A percentile compares a stretch with the other conserved stretches of the same genome.
phyloP scores from a whole-genome alignment of 2,329 filamentous ascomycete species.

The Colletotrichum euphorbiae region DNA sequence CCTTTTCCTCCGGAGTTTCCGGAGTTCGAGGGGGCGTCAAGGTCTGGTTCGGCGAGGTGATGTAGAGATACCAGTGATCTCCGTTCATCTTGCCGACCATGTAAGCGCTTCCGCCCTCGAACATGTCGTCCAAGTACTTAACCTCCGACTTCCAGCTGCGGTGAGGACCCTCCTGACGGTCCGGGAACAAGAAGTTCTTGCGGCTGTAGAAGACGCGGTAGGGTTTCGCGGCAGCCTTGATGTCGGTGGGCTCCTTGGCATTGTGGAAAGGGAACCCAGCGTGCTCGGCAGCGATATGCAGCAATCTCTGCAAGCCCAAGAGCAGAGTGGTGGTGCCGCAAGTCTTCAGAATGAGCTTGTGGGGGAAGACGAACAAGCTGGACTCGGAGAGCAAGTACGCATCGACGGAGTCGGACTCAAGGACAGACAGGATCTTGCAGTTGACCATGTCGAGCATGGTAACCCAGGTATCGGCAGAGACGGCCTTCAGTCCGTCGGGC shows the following conservation, averaged over 20 bases:
- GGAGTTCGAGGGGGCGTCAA: constrained; percentile 88
- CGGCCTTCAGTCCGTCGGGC: constrained; percentile 85
- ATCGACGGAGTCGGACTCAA: constrained; percentile 93
- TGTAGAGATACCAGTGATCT: constrained; percentile 98
- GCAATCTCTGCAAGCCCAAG: constrained; percentile 86
- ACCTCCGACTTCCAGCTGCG: constrained; percentile 98
- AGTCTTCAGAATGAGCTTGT: constrained; percentile 98
- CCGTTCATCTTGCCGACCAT: constrained; percentile 99
- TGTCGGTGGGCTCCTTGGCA: constrained; percentile 72
- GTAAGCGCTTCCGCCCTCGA: constrained; percentile 93
- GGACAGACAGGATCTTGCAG: constrained; percentile 95
- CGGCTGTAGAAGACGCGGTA: constrained; percentile 98
- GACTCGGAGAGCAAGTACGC: constrained; percentile 98
- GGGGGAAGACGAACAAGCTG: constrained; percentile 99
- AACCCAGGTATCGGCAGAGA: constrained; percentile 88
- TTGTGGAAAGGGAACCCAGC: constrained; percentile 91
- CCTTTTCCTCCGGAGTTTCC: constrained; percentile 70
- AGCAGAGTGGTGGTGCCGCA: constrained; percentile 97
- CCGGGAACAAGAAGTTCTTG: constrained; percentile 97
- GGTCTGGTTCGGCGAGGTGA: constrained; percentile 84
- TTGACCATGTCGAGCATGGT: constrained; percentile 98
- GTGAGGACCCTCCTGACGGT: constrained; percentile 93
- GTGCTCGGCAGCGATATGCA: constrained; percentile 88
- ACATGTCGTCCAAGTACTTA: constrained; percentile 89
- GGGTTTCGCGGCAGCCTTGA: constrained; percentile 83